phyloP scores from a whole-genome alignment of 2,329 filamentous ascomycete species.

The Grosmannia penicillata region DNA sequence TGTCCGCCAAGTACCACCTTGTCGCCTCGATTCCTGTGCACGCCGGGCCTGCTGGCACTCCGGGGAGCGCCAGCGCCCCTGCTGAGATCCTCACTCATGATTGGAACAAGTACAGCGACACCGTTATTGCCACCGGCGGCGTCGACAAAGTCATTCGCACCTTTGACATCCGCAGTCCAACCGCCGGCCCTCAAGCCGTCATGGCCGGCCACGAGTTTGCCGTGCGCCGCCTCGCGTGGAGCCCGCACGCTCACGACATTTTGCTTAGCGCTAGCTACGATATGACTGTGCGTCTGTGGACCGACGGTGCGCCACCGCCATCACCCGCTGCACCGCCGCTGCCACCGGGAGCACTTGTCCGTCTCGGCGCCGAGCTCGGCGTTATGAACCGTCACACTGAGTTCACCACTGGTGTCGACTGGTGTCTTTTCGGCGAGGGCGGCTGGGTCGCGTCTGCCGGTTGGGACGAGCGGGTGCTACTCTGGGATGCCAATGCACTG shows the following conservation, averaged over 20 bases:
- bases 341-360: constrained; percentile 18
- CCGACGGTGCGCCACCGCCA: constrained; percentile 45
- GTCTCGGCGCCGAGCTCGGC: constrained; percentile 58
- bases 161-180: constrained; percentile 74
- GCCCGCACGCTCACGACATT: constrained; percentile 80
- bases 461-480: constrained; percentile 82
- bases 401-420: constrained; percentile 91
- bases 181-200: constrained; percentile 55
- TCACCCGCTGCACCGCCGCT: constrained; percentile 13
- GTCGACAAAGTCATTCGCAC: constrained; percentile 79
- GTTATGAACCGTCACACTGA: constrained; percentile 89
- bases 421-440: constrained; percentile 90
- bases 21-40: constrained; percentile 74
- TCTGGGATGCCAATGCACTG: constrained; percentile 70
- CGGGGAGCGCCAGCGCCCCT: constrained; percentile 34
- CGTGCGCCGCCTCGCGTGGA: constrained; percentile 75
- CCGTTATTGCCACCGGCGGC: constrained; percentile 71
- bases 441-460: constrained; percentile 91
- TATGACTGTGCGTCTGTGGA: constrained; percentile 94
- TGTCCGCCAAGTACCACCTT: constrained; percentile 77
- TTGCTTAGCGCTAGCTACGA: constrained; percentile 87
- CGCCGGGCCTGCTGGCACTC: constrained; percentile 24
- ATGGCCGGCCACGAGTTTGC: constrained; percentile 86
- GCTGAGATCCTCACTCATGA: constrained; percentile 86
- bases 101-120: constrained; percentile 95